A percentile compares a stretch with the other conserved stretches of the same genome.
These are phyloP conservation scores for Claviceps humidiphila DNA, from an alignment of 2,329 filamentous ascomycete species.

Conservation along the genomic window DNA sequence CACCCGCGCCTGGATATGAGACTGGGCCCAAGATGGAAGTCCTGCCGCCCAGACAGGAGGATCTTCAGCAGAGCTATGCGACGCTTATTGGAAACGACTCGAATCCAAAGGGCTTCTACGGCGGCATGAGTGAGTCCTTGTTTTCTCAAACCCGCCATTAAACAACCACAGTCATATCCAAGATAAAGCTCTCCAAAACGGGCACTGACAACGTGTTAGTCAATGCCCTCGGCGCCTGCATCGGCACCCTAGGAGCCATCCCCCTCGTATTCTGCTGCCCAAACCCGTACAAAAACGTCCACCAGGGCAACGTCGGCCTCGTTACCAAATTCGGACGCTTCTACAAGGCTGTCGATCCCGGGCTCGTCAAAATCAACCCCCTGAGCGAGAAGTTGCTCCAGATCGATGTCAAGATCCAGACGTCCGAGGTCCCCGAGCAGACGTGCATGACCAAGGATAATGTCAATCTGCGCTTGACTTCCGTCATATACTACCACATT, in stretches of 20 bases:
- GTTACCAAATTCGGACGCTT: conserved; percentile 94
- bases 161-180: background rate
- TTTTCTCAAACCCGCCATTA: background rate
- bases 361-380: conserved; percentile 94
- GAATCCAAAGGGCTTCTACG: conserved; percentile 76
- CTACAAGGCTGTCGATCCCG: conserved; percentile 89
- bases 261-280: conserved; percentile 88
- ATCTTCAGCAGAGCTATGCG: conserved; percentile 75
- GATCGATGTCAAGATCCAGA: conserved; percentile 98
- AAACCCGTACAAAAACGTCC: conserved; percentile 88
- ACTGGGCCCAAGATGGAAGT: conserved; percentile 50
- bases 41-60: conserved; percentile 66
- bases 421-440: conserved; percentile 90
- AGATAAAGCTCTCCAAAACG: background rate
- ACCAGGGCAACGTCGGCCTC: conserved; percentile 86
- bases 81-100: conserved; percentile 49
- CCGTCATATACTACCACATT: conserved; percentile 98
- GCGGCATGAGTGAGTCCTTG: conserved; percentile 56
- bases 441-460: conserved; percentile 99
- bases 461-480: conserved; percentile 83
- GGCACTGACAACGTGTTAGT: conserved; percentile 29
- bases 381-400: conserved; percentile 80
- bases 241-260: conserved; percentile 73
- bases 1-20: conserved; percentile 10
- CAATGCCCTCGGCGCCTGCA: conserved; percentile 56